Percentiles rank a stretch among this genome's conserved stretches.
Evolutionary conservation across 2,329 filamentous ascomycete species (phyloP).

Genomic region (Fusarium sp.): DNA sequence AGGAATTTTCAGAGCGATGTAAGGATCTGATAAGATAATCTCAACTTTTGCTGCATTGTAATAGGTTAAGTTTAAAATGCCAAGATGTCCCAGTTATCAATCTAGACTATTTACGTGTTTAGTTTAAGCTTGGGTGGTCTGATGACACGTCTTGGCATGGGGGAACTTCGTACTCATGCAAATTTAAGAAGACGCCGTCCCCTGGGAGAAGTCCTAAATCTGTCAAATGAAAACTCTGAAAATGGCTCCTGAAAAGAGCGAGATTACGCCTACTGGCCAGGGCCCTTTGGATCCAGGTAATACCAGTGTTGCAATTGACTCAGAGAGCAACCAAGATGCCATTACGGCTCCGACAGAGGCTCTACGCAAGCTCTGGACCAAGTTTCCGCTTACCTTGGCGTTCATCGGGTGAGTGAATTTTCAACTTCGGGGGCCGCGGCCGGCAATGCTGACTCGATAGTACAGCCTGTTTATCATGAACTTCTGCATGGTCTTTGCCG

Average conservation of each 20-base stretch:
- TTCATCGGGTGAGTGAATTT: not conserved
- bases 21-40: not conserved
- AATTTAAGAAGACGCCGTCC: not conserved
- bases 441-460: not conserved
- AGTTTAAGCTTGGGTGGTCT: not conserved
- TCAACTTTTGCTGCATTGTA: not conserved
- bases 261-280: not conserved
- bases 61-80: not conserved
- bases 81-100: not conserved
- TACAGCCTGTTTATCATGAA: constrained; percentile 17
- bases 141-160: not conserved
- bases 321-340: not conserved
- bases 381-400: not conserved
- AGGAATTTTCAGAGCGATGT: not conserved
- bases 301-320: not conserved
- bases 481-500: constrained; percentile 16
- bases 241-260: not conserved
- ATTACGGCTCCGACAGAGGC: not conserved
- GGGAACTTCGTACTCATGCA: too few relatives aligned
- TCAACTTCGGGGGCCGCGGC: rapidly evolving
- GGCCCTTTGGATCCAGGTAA: too few relatives aligned
- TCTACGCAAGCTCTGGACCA: not conserved
- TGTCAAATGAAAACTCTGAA: rapidly evolving
- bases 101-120: not conserved
- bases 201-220: too few relatives aligned